phyloP scores from a whole-genome alignment of 192 early-diverging fungal genomes.

The Lobosporangium transversale region DNA sequence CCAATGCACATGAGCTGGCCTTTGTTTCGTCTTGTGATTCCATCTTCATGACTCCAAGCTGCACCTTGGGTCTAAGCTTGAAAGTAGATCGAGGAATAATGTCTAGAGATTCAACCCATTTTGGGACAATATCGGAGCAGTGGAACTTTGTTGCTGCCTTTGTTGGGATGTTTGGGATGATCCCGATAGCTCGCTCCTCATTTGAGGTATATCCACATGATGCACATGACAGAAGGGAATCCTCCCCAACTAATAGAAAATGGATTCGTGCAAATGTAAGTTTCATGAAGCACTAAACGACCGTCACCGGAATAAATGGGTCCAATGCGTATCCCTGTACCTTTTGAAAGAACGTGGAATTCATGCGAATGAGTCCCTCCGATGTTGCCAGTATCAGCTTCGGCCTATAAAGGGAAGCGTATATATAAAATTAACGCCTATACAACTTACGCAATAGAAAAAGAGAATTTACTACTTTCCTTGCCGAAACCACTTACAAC shows the following conservation, averaged over 20 bases:
- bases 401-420: slow-evolving; percentile 75
- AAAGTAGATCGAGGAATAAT: slow-evolving; percentile 23
- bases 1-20: neutral
- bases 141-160: slow-evolving; percentile 41
- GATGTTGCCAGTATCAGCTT: slow-evolving; percentile 93
- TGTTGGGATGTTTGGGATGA: slow-evolving; percentile 27
- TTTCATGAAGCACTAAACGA: no score
- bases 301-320: no score
- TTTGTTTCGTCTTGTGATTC: slow-evolving; percentile 3
- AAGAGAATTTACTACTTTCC: no score
- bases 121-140: slow-evolving; percentile 13
- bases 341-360: slow-evolving; percentile 81
- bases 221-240: slow-evolving; percentile 75
- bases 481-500: slow-evolving; percentile 66
- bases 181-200: slow-evolving; percentile 76
- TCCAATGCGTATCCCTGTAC: no score
- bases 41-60: slow-evolving; percentile 29
- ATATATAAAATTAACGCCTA: no score
- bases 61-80: slow-evolving; percentile 34
- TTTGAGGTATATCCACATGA: slow-evolving; percentile 88
- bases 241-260: slow-evolving; percentile 75
- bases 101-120: slow-evolving; percentile 46
- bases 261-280: slow-evolving; percentile 1
- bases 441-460: no score
- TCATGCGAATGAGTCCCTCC: slow-evolving; percentile 91